A percentile compares a stretch with the other conserved stretches of the same genome.
These are phyloP conservation scores for Hortaea sp. DNA, from an alignment of 2,329 filamentous ascomycete genomes.

Conservation along the genomic window DNA sequence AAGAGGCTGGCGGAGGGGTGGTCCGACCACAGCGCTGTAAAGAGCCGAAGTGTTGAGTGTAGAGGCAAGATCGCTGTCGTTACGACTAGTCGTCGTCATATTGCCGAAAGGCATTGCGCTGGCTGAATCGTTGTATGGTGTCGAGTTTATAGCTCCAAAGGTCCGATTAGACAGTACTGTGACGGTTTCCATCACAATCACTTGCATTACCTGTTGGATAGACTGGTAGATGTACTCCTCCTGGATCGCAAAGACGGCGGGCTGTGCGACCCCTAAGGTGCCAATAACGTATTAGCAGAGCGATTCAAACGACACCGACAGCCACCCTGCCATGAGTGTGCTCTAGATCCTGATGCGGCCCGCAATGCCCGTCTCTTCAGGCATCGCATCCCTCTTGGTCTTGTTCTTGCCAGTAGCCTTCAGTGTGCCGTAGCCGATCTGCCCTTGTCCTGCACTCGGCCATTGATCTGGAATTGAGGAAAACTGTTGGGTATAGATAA, in stretches of 20 bases:
- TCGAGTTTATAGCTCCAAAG: not conserved
- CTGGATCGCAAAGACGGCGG: slow-evolving; percentile 12
- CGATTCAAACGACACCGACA: slow-evolving; percentile 1
- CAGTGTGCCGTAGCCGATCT: slow-evolving; percentile 20
- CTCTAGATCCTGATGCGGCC: slow-evolving; percentile 9
- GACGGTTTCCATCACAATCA: slow-evolving; percentile 11
- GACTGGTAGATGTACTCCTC: slow-evolving; percentile 12
- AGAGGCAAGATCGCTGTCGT: not conserved
- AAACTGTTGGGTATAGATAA: slow-evolving; percentile 24
- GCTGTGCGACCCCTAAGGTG: slow-evolving; percentile 5
- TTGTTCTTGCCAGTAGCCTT: not conserved
- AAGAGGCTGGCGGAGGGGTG: not conserved
- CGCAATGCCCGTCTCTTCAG: slow-evolving; percentile 13
- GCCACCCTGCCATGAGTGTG: no score
- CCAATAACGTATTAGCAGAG: slow-evolving; percentile 9
- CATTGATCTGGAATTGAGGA: slow-evolving; percentile 18
- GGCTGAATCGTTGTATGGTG: not conserved
- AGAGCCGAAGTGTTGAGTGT: not conserved
- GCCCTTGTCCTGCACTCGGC: slow-evolving; percentile 14
- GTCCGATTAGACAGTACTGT: slow-evolving; percentile 3
- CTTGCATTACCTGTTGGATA: slow-evolving; percentile 11
- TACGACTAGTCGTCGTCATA: not conserved
- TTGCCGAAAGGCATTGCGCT: not conserved
- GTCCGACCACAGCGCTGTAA: not conserved
- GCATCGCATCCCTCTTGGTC: slow-evolving; percentile 1